Evolutionary conservation across 1,139 yeast species (phyloP).

Genomic region (Candida freyschussii): DNA sequence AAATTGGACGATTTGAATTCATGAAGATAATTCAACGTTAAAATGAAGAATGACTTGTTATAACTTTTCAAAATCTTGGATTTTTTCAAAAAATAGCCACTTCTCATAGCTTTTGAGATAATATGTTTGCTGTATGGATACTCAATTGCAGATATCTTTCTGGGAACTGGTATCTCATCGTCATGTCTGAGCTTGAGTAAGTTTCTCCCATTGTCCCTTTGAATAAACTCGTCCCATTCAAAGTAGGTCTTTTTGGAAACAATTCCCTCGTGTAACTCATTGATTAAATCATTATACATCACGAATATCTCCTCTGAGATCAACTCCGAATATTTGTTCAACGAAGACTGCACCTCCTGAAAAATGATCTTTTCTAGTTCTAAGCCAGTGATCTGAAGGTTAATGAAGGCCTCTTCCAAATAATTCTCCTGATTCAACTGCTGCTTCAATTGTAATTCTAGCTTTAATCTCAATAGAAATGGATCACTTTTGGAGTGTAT

Average conservation of each 20-base stretch:
- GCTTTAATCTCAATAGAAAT: constrained; percentile 54
- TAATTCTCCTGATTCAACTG: constrained; percentile 68
- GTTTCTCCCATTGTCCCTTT: constrained; percentile 41
- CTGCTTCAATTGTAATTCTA: constrained; percentile 64
- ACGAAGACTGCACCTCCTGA: constrained; percentile 56
- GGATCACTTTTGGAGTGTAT: constrained; percentile 48
- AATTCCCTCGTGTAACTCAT: constrained; percentile 60
- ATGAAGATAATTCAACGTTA: constrained; percentile 66
- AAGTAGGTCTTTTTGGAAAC: constrained; percentile 54
- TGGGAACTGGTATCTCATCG: constrained; percentile 40
- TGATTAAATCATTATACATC: constrained; percentile 51
- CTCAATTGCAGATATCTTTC: constrained; percentile 43
- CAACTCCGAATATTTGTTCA: constrained; percentile 49
- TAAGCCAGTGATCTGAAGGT: constrained; percentile 66
- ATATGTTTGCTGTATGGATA: constrained; percentile 50
- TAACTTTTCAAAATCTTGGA: constrained; percentile 62
- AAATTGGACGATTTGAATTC: constrained; percentile 66
- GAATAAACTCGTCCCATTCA: constrained; percentile 74
- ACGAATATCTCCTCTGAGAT: constrained; percentile 55
- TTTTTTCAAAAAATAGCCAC: constrained; percentile 51
- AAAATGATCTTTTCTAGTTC: constrained; percentile 68
- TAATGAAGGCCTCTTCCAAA: constrained; percentile 64
- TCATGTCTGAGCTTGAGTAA: constrained; percentile 41
- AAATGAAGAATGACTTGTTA: constrained; percentile 63
- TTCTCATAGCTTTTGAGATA: constrained; percentile 47